Evolutionary conservation across 179 eudicot species (phyloP).

Genomic region (Beta corolliflora): DNA sequence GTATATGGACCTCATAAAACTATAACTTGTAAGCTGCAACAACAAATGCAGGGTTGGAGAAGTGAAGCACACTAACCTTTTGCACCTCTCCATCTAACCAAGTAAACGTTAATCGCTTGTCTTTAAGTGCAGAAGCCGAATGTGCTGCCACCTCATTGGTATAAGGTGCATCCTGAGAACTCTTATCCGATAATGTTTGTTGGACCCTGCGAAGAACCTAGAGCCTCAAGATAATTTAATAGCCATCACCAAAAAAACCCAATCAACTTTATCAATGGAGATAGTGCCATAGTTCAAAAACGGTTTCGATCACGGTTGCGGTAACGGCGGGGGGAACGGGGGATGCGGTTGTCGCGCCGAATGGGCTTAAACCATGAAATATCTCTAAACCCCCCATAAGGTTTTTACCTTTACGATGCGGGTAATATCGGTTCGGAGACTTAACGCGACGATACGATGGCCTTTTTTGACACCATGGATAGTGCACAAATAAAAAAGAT

Average conservation of each 20-base stretch:
- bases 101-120: constrained; percentile 75
- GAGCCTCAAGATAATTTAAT: constrained; percentile 33
- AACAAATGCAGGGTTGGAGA: background rate
- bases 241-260: background rate
- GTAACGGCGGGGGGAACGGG: no score
- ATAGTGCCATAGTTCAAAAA: no score
- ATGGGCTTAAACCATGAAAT: no score
- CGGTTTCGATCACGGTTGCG: no score
- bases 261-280: constrained; percentile 3
- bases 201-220: constrained; percentile 90
- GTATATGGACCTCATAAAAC: background rate
- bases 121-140: constrained; percentile 57
- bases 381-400: no score
- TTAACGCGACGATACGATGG: no score
- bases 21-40: background rate
- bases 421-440: no score
- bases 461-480: no score
- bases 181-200: constrained; percentile 51
- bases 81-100: constrained; percentile 93
- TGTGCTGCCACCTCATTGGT: constrained; percentile 41
- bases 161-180: constrained; percentile 35
- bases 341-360: no score
- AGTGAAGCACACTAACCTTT: constrained; percentile 39
- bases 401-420: no score
- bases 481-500: background rate